Evolutionary conservation across 495 filamentous ascomycete species (phyloP).

Genomic region (Neohortaea acidophila): DNA sequence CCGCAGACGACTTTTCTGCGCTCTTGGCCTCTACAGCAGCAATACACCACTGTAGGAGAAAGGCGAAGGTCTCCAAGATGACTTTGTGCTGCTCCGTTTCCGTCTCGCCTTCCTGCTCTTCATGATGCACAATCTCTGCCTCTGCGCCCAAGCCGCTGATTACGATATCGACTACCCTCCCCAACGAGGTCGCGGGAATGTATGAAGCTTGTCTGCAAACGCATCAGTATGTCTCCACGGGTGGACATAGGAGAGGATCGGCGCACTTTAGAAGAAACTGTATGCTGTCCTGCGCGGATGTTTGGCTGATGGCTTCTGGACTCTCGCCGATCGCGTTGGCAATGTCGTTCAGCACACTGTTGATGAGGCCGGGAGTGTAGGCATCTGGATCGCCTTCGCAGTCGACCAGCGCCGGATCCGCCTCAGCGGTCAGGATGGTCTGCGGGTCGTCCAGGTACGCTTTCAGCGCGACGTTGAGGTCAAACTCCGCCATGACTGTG

Average conservation of each 20-base stretch:
- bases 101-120: constrained; percentile 46
- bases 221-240: no score
- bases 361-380: constrained; percentile 59
- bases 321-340: constrained; percentile 85
- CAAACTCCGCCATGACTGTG: constrained; percentile 42
- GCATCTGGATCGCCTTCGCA: constrained; percentile 85
- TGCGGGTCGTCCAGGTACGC: constrained; percentile 85
- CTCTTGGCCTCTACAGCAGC: constrained; percentile 86
- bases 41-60: constrained; percentile 87
- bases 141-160: constrained; percentile 88
- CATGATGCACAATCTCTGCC: constrained; percentile 68
- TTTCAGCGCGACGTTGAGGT: constrained; percentile 91
- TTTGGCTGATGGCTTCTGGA: constrained; percentile 68
- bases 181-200: constrained; percentile 64
- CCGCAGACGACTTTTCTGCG: constrained; percentile 64
- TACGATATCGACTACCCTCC: constrained; percentile 85
- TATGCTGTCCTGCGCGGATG: constrained; percentile 72
- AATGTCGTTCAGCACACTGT: constrained; percentile 76
- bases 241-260: no score
- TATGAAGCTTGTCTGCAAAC: constrained; percentile 67
- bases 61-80: constrained; percentile 85
- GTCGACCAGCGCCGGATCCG: constrained; percentile 67
- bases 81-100: constrained; percentile 75
- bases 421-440: constrained; percentile 70
- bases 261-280: constrained; percentile 95